Percentiles rank a stretch among this genome's conserved stretches.
phyloP scores from a whole-genome alignment of 1,284 basidiomycete species.

The Retiboletus fuscus region DNA sequence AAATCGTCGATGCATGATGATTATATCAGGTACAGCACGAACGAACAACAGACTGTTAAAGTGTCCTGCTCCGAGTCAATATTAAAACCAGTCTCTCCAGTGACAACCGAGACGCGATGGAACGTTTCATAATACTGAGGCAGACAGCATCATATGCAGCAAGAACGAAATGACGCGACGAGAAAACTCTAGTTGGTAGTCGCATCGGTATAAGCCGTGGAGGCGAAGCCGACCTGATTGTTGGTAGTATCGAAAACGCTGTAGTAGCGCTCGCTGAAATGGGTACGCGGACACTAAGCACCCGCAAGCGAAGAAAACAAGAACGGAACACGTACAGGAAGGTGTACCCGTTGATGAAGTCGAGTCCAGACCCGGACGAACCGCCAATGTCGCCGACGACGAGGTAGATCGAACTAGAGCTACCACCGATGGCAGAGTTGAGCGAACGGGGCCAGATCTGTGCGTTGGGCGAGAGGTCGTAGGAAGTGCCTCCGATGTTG shows the following conservation, averaged over 20 bases:
- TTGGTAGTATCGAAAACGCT: constrained; percentile 62
- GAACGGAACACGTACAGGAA: constrained; percentile 24
- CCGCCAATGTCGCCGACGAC: constrained; percentile 53
- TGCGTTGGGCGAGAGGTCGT: constrained; percentile 59
- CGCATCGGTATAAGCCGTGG: constrained; percentile 52
- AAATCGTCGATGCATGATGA: too few relatives aligned
- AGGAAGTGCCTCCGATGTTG: constrained; percentile 49
- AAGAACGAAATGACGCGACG: constrained; percentile 52
- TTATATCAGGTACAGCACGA: too few relatives aligned
- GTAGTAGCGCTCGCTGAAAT: constrained; percentile 61
- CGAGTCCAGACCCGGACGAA: constrained; percentile 60
- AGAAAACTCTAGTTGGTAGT: constrained; percentile 51
- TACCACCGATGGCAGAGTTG: constrained; percentile 58
- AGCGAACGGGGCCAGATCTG: constrained; percentile 65
- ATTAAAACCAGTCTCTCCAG: too few relatives aligned
- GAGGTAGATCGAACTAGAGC: constrained; percentile 56
- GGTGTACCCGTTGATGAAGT: constrained; percentile 22
- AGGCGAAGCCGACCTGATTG: constrained; percentile 59
- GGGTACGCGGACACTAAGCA: constrained; percentile 41
- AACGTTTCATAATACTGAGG: background rate
- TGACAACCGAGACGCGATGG: background rate
- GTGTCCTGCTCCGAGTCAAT: too few relatives aligned
- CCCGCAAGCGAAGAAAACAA: constrained; percentile 15
- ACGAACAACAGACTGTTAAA: too few relatives aligned
- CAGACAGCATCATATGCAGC: constrained; percentile 61